Evolutionary conservation across 257 asterid genomes (phyloP), one percentile per base, ranked within the genome.

Genomic region (Fraxinus americana): DNA sequence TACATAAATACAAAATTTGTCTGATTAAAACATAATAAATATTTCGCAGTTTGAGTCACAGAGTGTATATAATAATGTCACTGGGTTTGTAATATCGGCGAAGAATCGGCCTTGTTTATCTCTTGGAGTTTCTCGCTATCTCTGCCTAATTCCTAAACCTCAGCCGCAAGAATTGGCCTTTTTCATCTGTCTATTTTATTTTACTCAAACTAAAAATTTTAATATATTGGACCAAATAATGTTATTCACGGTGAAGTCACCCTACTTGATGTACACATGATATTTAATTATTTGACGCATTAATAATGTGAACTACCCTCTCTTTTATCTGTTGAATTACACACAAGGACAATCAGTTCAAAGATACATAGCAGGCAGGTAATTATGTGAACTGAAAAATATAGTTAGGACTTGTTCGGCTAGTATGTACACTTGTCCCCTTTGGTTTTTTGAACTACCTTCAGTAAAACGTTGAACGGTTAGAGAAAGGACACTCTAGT

Each of bases 101-200:
- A 84, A 82, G 89, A 93, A 85, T 91, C 90, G 86, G 97, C 90
- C 97, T 84, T 87, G 88, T 93, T 90, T 91, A 87, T 74, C 98
- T 89, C 96, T 79, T 91, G 96, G 91, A 87, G 86, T 87, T 86
- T 84, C 82, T 66, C 83, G 78, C 75, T 69, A 71, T 36, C 80
- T 85, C 86, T 71, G 66, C 78, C 75, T 81, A 71, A 73, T 80
- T 77, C 90, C 87, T 71, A 39, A 87, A 83, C 85, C 91, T 82
- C 86, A 81, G 89, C 93, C 93, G 91, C 89, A 80, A 85, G 85
- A 88, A 82, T 82, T 87, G 96, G 87, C 75, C 48, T 38, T 66
- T 63, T 78, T 48, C 45, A 21, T 54, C 25, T 32, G 14, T 27
- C 78, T 25, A 1, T 77, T 79, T 77, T 59, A 35, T 67, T 78